A percentile compares a stretch with the other conserved stretches of the same genome.
Evolutionary conservation across 495 filamentous ascomycete species (phyloP).

Genomic region (Penicillium goetzii): DNA sequence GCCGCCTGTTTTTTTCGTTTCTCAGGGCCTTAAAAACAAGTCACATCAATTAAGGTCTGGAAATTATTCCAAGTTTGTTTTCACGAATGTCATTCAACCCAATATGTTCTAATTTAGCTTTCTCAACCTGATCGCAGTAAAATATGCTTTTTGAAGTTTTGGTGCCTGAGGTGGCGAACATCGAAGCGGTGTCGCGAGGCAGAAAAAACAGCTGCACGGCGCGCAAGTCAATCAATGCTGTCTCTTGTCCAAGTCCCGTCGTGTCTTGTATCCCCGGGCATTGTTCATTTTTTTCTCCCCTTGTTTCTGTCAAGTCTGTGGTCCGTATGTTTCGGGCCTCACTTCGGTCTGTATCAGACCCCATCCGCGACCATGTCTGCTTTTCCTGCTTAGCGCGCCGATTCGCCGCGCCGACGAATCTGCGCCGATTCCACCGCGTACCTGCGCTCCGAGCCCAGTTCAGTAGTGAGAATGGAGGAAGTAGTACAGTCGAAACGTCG

Average conservation of each 20-base stretch:
- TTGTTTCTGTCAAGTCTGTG: constrained; percentile 7
- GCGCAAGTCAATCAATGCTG: constrained; percentile 6
- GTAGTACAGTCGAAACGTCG: neutral
- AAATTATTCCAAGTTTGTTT: too few species aligned
- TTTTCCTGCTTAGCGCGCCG: constrained; percentile 40
- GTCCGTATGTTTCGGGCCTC: constrained; percentile 48
- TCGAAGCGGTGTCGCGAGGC: constrained; percentile 24
- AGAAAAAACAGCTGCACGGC: constrained; percentile 31
- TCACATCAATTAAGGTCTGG: too few species aligned
- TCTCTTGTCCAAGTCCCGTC: constrained; percentile 4
- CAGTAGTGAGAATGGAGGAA: constrained; percentile 7
- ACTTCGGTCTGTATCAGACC: constrained; percentile 47
- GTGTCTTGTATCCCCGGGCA: constrained; percentile 5
- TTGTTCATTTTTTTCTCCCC: constrained; percentile 10
- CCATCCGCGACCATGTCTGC: constrained; percentile 43
- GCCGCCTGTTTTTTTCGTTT: too few species aligned
- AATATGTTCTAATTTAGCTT: too few species aligned
- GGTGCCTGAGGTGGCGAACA: constrained; percentile 10
- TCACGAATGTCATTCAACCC: too few species aligned
- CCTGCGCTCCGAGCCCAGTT: constrained; percentile 19
- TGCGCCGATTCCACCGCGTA: constrained; percentile 37
- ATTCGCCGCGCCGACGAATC: constrained; percentile 26
- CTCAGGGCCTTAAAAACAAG: too few species aligned
- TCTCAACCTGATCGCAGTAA: too few species aligned
- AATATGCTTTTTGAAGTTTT: constrained; percentile 3